Conservation (phyloP, 208 protist genomes). For the Crithidia fasciculata region DNA sequence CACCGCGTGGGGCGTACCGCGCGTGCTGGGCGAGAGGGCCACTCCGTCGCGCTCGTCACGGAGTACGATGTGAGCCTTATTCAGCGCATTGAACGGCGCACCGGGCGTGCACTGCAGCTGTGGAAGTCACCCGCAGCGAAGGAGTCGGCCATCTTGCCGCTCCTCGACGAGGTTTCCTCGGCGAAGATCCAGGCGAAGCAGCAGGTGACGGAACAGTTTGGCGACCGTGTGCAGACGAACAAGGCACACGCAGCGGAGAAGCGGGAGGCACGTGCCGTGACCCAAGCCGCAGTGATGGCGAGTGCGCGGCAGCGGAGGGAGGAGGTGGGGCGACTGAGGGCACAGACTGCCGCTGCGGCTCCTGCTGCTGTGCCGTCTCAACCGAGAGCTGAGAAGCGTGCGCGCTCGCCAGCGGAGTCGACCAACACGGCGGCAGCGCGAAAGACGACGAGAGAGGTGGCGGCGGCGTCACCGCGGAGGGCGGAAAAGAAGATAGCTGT, state of each 20-base stretch:
- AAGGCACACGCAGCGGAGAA: conserved; percentile 67
- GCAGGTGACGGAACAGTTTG: conserved; percentile 81
- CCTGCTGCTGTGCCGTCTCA: neutral
- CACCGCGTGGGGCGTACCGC: conserved; percentile 98
- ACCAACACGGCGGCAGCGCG: neutral
- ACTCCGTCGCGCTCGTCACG: conserved; percentile 77
- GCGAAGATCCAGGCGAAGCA: conserved; percentile 86
- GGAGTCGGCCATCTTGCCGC: conserved; percentile 60
- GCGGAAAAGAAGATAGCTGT: too few species aligned
- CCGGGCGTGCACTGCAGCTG: conserved; percentile 35
- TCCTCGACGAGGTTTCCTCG: conserved; percentile 83
- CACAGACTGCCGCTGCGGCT: neutral
- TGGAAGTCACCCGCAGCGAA: conserved; percentile 62
- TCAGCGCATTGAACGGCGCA: conserved; percentile 66
- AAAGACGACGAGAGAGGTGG: conserved; percentile 8
- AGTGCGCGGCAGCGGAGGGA: neutral
- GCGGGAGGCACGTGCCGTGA: conserved; percentile 22
- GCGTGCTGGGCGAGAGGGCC: conserved; percentile 80
- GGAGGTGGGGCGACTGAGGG: neutral
- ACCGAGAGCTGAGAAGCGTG: neutral
- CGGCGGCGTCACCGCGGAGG: too few species aligned
- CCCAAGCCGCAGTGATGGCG: conserved; percentile 12
- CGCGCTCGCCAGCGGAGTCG: neutral
- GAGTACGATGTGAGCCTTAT: conserved; percentile 84
- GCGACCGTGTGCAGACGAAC: conserved; percentile 54